Evolutionary conservation across 202 grass and related monocot species (phyloP).

Genomic region (Brachypodium distachyon): DNA sequence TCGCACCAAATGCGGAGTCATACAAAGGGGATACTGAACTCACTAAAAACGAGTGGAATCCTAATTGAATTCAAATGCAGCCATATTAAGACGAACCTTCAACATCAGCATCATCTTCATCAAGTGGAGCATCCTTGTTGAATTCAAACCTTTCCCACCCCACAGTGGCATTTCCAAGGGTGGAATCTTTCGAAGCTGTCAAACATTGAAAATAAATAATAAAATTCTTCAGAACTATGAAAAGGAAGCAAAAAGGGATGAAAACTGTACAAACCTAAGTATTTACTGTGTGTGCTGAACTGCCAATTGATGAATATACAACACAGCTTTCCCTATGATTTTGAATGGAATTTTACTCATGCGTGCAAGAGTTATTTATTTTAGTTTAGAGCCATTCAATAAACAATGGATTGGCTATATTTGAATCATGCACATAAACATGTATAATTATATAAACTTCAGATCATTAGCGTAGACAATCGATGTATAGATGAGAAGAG

Average conservation of each 20-base stretch:
- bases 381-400: neutral
- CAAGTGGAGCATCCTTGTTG: constrained; percentile 87
- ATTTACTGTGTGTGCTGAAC: neutral
- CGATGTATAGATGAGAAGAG: neutral
- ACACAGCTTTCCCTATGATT: neutral
- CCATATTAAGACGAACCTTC: constrained; percentile 47
- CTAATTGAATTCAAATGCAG: neutral
- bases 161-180: constrained; percentile 40
- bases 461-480: neutral
- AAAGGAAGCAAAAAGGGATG: constrained; percentile 1
- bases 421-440: neutral
- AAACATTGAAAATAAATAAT: constrained; percentile 7
- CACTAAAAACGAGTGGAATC: neutral
- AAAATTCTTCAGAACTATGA: constrained; percentile 1
- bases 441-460: neutral
- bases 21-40: neutral
- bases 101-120: constrained; percentile 58
- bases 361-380: neutral
- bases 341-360: neutral
- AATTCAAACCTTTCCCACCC: constrained; percentile 94
- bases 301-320: neutral
- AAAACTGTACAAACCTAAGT: neutral
- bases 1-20: neutral
- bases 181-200: constrained; percentile 75
- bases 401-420: neutral